Evolutionary conservation across 495 filamentous ascomycete genomes (phyloP).

Genomic region (Hyphodiscus hymeniophilus): DNA sequence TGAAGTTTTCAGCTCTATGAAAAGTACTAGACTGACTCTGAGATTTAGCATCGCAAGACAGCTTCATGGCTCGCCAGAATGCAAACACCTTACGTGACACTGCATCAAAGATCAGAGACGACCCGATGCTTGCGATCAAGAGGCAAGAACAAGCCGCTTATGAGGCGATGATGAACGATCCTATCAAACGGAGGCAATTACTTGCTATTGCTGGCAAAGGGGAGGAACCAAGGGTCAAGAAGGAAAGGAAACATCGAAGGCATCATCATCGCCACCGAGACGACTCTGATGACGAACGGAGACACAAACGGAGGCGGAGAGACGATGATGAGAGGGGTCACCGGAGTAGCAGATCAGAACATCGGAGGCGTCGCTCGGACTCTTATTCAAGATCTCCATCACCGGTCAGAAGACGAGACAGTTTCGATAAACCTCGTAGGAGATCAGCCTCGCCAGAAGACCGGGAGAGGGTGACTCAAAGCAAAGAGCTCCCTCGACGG

Average conservation of each 20-base stretch:
- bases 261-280: constrained; percentile 44
- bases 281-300: constrained; percentile 23
- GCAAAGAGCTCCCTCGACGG: constrained; percentile 3
- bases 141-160: constrained; percentile 86
- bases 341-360: constrained; percentile 13
- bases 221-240: constrained; percentile 34
- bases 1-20: no score
- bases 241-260: constrained; percentile 40
- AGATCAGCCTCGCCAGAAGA: constrained; percentile 25
- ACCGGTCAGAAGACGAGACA: constrained; percentile 8
- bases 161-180: constrained; percentile 81
- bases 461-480: constrained; percentile 12
- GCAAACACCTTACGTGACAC: constrained; percentile 66
- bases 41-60: constrained; percentile 57
- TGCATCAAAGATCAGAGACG: constrained; percentile 74
- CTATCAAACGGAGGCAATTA: constrained; percentile 59
- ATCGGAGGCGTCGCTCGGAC: constrained; percentile 12
- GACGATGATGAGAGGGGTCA: constrained; percentile 22
- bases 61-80: constrained; percentile 49
- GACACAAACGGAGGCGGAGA: constrained; percentile 16
- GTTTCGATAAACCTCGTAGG: constrained; percentile 18
- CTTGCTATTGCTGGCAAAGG: constrained; percentile 48
- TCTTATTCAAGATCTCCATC: constrained; percentile 16
- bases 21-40: no score
- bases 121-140: constrained; percentile 88